Evolutionary conservation across 139 green algal genomes (phyloP).

Genomic region (Cymbomonas tetramitiformis): DNA sequence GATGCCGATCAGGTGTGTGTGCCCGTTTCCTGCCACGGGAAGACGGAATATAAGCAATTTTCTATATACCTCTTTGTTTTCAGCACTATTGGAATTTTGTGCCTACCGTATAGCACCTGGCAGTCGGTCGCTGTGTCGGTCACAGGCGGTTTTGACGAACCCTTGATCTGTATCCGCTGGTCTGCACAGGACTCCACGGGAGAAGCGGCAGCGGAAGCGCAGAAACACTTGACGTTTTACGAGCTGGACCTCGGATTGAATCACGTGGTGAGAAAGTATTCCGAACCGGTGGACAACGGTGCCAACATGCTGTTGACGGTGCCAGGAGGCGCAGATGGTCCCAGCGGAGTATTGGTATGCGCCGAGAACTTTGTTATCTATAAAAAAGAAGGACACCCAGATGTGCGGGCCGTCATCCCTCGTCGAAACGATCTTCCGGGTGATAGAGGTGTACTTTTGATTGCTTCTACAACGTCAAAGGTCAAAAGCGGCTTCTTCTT

Average conservation of each 20-base stretch:
- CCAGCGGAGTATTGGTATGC: constrained; percentile 81
- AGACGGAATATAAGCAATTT: neutral
- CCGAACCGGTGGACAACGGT: constrained; percentile 81
- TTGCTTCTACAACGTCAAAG: constrained; percentile 59
- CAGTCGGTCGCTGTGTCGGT: neutral
- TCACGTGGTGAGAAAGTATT: constrained; percentile 81
- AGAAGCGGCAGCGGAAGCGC: constrained; percentile 43
- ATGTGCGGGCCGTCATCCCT: constrained; percentile 80
- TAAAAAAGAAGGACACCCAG: constrained; percentile 49
- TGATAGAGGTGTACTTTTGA: constrained; percentile 78
- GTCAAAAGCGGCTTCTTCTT: constrained; percentile 87
- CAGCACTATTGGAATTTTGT: neutral
- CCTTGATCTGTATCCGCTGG: neutral
- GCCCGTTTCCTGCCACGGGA: too few species aligned
- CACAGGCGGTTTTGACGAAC: neutral
- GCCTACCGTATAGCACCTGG: neutral
- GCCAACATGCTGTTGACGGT: constrained; percentile 90
- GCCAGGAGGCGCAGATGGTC: constrained; percentile 69
- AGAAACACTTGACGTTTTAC: constrained; percentile 93
- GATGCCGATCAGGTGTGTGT: constrained; percentile 71
- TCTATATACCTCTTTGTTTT: neutral
- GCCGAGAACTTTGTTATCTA: constrained; percentile 96
- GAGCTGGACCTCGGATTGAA: constrained; percentile 97
- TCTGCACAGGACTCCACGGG: constrained; percentile 9
- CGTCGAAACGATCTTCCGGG: constrained; percentile 56